phyloP scores from a whole-genome alignment of 306 rosid genomes.

The Prunus mume region DNA sequence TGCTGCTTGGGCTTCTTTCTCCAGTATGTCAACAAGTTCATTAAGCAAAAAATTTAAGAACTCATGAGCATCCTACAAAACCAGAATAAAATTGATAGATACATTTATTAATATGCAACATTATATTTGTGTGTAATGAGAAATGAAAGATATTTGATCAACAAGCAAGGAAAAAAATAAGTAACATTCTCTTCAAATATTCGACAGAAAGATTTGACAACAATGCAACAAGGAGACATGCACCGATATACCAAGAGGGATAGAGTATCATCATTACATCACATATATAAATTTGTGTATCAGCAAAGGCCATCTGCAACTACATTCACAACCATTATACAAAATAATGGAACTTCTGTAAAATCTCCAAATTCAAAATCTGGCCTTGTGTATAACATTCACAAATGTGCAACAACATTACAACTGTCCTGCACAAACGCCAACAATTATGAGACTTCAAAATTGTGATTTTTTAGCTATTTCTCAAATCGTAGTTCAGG shows the following conservation, averaged over 20 bases:
- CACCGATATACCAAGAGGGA: not conserved
- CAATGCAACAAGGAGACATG: conserved; percentile 5
- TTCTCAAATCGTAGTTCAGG: not conserved
- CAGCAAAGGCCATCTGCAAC: not conserved
- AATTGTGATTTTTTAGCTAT: not conserved
- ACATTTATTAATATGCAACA: not conserved
- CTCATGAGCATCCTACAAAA: conserved; percentile 91
- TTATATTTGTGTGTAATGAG: not conserved
- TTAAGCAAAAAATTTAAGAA: conserved; percentile 97
- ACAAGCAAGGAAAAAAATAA: not conserved
- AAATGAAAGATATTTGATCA: not conserved
- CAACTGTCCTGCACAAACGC: not conserved
- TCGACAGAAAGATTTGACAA: conserved; percentile 1
- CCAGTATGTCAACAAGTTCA: conserved; percentile 98
- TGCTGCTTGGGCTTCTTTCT: conserved; percentile 87
- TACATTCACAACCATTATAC: conserved; percentile 4
- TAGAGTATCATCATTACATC: not conserved
- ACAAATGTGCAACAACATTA: not conserved
- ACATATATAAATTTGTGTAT: not conserved
- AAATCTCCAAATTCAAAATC: not conserved
- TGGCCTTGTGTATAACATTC: not conserved
- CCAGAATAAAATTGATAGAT: conserved; percentile 28
- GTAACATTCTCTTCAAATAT: not conserved
- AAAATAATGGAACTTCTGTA: not conserved
- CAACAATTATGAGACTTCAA: not conserved